Evolutionary conservation across 2,329 filamentous ascomycete species (phyloP), one percentile per base, ranked within the genome.

Genomic region (Monilinia vaccinii-corymbosi): DNA sequence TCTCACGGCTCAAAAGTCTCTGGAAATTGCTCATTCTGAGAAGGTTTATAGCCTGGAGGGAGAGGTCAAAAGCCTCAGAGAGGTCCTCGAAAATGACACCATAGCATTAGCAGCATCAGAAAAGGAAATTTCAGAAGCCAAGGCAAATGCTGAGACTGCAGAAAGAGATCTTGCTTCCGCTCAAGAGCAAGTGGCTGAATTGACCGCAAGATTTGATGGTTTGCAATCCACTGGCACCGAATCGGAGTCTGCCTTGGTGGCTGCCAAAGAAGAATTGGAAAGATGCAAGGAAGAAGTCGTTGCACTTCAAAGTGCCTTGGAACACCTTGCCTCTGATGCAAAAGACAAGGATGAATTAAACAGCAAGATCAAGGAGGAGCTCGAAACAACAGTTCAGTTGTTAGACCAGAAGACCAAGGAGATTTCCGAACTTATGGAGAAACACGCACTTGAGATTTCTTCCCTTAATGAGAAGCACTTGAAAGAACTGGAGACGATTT

Each of bases 401-500:
- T 58, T 72, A 11, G 69, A 72, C n/a, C 65, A 69, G 8, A 71
- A 71, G 61, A 64, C 62, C 14, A 65, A 67, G 45, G 70, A 72
- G 52, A 69, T 71, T 28, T 72, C 77, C 16, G 78, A 78, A 68
- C 71, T 84, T 62, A 79, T 83, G 71, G 71, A 76, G 53, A 78
- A 80, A 40, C 81, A 86, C 67, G 77, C 81, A 63, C 76, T 79
- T 65, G 81, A 83, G 67, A 60, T 31, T 14, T 56, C 58, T 8
- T 28, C 59, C 23, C 53, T 61, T 3, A 50, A 61, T 25, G 59
- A 61, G 52, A 78, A 80, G 44, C 81, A 86, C 67, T 77, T 81
- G 62, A 77, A 80, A 65, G 81, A 83, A 68, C 76, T 87, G 65
- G 76, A 81, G 70, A 78, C 78, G 62, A 71, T 86, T 58, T 82